Evolutionary conservation across 768 basidiomycete genomes (phyloP).

Genomic region (Suillus fuscotomentosus): DNA sequence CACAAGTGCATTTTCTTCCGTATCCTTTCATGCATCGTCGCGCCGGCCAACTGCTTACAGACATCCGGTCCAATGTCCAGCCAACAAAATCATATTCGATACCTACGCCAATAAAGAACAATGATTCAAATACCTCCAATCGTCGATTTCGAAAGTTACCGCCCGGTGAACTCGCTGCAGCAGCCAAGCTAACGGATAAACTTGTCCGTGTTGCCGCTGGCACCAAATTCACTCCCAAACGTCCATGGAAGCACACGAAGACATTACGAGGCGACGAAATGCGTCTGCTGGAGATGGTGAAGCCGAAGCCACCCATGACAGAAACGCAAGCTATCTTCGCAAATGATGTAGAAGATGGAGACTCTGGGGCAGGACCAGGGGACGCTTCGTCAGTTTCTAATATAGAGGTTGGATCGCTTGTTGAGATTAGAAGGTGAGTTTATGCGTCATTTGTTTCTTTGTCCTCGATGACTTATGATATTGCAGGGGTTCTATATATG

Average conservation of each 20-base stretch:
- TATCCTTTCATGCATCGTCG: slow-evolving; percentile 29
- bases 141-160: slow-evolving; percentile 1
- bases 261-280: slow-evolving; percentile 40
- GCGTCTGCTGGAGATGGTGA: slow-evolving; percentile 29
- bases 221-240: slow-evolving; percentile 19
- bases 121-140: background rate
- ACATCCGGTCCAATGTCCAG: slow-evolving; percentile 17
- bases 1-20: slow-evolving; percentile 24
- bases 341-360: slow-evolving; percentile 18
- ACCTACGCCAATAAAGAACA: background rate
- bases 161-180: slow-evolving; percentile 1
- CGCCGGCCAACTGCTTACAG: slow-evolving; percentile 18
- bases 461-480: slow-evolving; percentile 11
- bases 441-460: background rate
- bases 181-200: slow-evolving; percentile 22
- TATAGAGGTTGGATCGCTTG: slow-evolving; percentile 45
- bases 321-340: slow-evolving; percentile 21
- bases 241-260: slow-evolving; percentile 37
- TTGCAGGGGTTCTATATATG: slow-evolving; percentile 17
- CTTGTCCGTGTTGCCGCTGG: slow-evolving; percentile 35
- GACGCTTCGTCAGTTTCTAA: slow-evolving; percentile 10
- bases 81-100: slow-evolving; percentile 7
- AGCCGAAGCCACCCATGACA: slow-evolving; percentile 1
- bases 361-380: slow-evolving; percentile 9
- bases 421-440: slow-evolving; percentile 51